Percentiles rank a stretch among this genome's conserved stretches.
phyloP scores from a whole-genome alignment of 1,284 basidiomycete genomes.

The Moniliophthora roreri region DNA sequence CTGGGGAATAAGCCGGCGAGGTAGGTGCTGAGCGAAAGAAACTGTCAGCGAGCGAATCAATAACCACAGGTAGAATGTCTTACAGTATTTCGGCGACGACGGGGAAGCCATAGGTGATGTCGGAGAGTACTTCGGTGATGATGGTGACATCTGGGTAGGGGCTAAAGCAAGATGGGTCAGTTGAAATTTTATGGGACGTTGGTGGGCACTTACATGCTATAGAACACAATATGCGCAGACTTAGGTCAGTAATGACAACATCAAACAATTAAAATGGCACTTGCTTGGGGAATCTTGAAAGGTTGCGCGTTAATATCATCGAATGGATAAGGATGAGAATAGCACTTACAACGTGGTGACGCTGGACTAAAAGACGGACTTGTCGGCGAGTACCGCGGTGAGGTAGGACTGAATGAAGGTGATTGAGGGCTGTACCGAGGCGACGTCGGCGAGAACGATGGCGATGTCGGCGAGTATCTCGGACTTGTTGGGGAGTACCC shows the following conservation, averaged over 20 bases:
- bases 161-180: constrained; percentile 35
- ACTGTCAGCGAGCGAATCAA: constrained; percentile 18
- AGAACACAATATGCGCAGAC: constrained; percentile 19
- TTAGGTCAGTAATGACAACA: constrained; percentile 19
- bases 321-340: constrained; percentile 20
- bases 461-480: constrained; percentile 82
- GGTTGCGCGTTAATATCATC: constrained; percentile 27
- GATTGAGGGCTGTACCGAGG: constrained; percentile 82
- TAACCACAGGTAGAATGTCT: constrained; percentile 28
- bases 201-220: constrained; percentile 55
- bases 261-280: constrained; percentile 29
- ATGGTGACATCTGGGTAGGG: constrained; percentile 77
- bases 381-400: constrained; percentile 81
- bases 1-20: constrained; percentile 81
- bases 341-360: constrained; percentile 73
- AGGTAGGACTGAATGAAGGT: constrained; percentile 84
- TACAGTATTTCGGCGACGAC: constrained; percentile 86
- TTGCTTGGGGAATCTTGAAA: constrained; percentile 76
- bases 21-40: constrained; percentile 59
- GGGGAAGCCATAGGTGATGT: constrained; percentile 81
- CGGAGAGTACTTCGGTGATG: constrained; percentile 85
- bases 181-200: neutral
- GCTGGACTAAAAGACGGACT: constrained; percentile 88
- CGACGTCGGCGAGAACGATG: constrained; percentile 84
- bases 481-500: constrained; percentile 90